A percentile compares a stretch with the other conserved stretches of the same genome.
These are phyloP conservation scores for Spatholobus suberectus DNA, from an alignment of 306 rosid species.

Conservation along the genomic window DNA sequence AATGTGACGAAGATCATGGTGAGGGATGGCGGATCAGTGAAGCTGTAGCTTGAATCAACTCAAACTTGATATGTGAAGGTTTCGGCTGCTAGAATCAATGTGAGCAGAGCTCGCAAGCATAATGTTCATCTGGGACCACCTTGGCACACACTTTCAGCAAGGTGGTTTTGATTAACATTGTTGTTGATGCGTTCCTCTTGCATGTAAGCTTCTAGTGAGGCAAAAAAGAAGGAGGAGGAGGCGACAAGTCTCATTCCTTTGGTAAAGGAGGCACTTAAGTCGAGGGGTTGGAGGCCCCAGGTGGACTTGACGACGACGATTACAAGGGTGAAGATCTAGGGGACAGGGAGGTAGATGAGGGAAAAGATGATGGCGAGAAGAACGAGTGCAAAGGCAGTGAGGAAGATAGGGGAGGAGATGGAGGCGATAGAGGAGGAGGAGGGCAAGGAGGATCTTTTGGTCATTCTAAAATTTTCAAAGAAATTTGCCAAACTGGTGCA, in stretches of 20 bases:
- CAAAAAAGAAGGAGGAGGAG: conserved; percentile 46
- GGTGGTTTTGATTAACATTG: too few relatives aligned
- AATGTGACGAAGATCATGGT: too few relatives aligned
- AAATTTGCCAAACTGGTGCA: too few relatives aligned
- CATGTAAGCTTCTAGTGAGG: conserved; percentile 38
- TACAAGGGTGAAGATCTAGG: conserved; percentile 57
- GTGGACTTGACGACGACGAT: conserved; percentile 55
- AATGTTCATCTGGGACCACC: too few relatives aligned
- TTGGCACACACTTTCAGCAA: too few relatives aligned
- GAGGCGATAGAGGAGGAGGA: conserved; percentile 7
- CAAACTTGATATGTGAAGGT: too few relatives aligned
- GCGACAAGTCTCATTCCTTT: conserved; percentile 56
- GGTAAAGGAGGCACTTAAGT: conserved; percentile 50
- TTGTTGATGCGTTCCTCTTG: too few relatives aligned
- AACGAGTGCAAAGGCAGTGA: not conserved
- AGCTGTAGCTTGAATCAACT: too few relatives aligned
- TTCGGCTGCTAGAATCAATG: too few relatives aligned
- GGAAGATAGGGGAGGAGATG: conserved; percentile 42
- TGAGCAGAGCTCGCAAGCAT: too few relatives aligned
- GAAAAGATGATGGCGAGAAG: not conserved
- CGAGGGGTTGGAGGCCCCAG: conserved; percentile 55
- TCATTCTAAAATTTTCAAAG: too few relatives aligned
- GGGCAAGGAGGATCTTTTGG: conserved; percentile 17
- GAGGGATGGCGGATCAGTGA: too few relatives aligned
- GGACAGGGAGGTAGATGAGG: conserved; percentile 53